Evolutionary conservation across 2,329 filamentous ascomycete genomes (phyloP).

Genomic region (Aspergillus tanneri): DNA sequence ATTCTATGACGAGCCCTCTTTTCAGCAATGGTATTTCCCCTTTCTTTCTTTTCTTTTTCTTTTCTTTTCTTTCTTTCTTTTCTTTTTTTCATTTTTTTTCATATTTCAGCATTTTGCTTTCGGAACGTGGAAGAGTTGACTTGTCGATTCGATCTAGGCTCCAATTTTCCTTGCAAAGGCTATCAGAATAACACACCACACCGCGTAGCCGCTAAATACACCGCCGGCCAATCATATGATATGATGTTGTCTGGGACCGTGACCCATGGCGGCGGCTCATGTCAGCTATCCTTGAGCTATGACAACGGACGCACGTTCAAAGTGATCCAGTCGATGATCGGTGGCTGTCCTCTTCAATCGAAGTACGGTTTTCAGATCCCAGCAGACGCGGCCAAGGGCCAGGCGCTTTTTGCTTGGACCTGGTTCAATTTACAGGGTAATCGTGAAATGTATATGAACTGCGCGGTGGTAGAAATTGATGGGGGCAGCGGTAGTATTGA

Average conservation of each 20-base stretch:
- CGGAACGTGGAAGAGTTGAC: too few species aligned
- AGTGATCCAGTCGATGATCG: constrained; percentile 61
- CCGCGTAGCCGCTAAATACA: constrained; percentile 57
- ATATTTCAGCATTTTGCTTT: too few species aligned
- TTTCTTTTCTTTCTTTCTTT: too few species aligned
- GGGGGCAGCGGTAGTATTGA: constrained; percentile 12
- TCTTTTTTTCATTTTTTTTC: too few species aligned
- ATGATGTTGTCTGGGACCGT: constrained; percentile 62
- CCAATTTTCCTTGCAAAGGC: constrained; percentile 73
- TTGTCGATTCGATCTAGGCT: too few species aligned
- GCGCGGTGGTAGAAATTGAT: constrained; percentile 63
- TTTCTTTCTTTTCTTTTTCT: too few species aligned
- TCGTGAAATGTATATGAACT: constrained; percentile 81
- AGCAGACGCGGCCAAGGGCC: constrained; percentile 54
- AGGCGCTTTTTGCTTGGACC: constrained; percentile 68
- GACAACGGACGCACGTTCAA: constrained; percentile 67
- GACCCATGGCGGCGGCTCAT: constrained; percentile 66
- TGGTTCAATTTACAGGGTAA: constrained; percentile 73
- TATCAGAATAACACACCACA: constrained; percentile 50
- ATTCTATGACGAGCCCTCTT: too few species aligned
- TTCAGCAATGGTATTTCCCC: too few species aligned
- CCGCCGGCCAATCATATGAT: constrained; percentile 59
- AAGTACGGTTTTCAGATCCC: constrained; percentile 65
- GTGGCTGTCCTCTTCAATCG: constrained; percentile 49
- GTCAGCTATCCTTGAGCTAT: constrained; percentile 70